Percentiles rank a stretch among this genome's conserved stretches.
These are phyloP conservation scores for Aspergillus tamarii DNA, from an alignment of 2,329 filamentous ascomycete species.

Conservation along the genomic window DNA sequence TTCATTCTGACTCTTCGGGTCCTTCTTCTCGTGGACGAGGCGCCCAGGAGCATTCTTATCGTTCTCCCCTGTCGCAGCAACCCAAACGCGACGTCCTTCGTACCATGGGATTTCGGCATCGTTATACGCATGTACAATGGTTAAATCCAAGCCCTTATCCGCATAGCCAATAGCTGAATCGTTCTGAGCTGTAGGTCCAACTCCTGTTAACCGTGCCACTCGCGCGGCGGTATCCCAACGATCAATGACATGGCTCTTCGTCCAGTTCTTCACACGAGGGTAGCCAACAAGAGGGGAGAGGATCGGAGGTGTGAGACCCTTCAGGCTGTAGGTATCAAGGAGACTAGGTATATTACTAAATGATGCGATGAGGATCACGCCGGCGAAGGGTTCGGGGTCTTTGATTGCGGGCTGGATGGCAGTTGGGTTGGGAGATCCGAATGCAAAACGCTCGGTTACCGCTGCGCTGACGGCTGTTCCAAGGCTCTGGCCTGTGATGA, in stretches of 20 bases:
- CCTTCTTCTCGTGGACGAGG: constrained; percentile 33
- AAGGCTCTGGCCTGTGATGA: constrained; percentile 82
- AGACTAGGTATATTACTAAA: constrained; percentile 77
- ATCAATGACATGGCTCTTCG: constrained; percentile 71
- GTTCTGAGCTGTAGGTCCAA: constrained; percentile 34
- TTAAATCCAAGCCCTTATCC: constrained; percentile 62
- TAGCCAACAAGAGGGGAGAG: constrained; percentile 73
- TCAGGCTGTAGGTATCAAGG: constrained; percentile 75
- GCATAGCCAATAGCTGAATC: constrained; percentile 58
- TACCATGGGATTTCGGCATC: constrained; percentile 80
- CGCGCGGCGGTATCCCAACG: constrained; percentile 76
- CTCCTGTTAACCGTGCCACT: constrained; percentile 51
- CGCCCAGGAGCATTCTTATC: constrained; percentile 29
- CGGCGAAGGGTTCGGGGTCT: constrained; percentile 68
- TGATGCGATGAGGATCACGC: constrained; percentile 75
- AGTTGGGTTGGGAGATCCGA: constrained; percentile 37
- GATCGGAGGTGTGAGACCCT: constrained; percentile 73
- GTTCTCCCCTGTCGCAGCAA: constrained; percentile 37
- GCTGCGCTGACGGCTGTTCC: constrained; percentile 83
- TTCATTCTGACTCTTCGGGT: constrained; percentile 35
- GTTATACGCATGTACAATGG: constrained; percentile 77
- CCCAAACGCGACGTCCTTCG: constrained; percentile 46
- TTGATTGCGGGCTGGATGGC: constrained; percentile 46
- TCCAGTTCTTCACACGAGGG: constrained; percentile 63
- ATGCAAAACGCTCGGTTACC: constrained; percentile 71